Evolutionary conservation across 1,139 yeast species (phyloP), one percentile per base, ranked within the genome.

Genomic region (Nakaseomyces glabratus): DNA sequence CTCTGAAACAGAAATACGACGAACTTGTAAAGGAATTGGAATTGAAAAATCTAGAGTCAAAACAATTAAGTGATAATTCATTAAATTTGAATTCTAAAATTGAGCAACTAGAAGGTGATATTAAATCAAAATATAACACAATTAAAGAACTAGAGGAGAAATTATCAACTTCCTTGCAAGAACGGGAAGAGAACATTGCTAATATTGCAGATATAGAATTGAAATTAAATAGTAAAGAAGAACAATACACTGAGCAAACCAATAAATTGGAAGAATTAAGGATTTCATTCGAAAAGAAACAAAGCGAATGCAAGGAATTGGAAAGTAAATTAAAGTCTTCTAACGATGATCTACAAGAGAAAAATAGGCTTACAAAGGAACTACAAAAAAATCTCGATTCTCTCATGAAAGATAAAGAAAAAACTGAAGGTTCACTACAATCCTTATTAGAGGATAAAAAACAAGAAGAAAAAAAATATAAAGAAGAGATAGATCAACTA

Each of bases 121-220:
- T 40, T 15, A 43, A 40, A 18, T 36, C 33, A 11, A 11, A 25
- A 15, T 15, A 23, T 12, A 8, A 21, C 30, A 29, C 31, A 17
- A 24, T 42, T n/a, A 30, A 41, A 13, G 29, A 44, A 1, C 14
- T 44, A 6, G 30, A 46, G 11, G 26, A 30, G 4, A 43, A 43
- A n/a, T n/a, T n/a, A n/a, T n/a, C n/a, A n/a, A n/a, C n/a, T n/a
- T n/a, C n/a, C n/a, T n/a, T n/a, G n/a, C n/a, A n/a, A n/a, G n/a
- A n/a, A n/a, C n/a, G n/a, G n/a, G 33, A 35, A 13, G 21, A 23
- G 17, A 31, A 14, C 15, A 12, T 22, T 9, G 10, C 6, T 13
- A 20, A 21, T 10, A 2, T 12, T 26, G 9, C 21, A 23, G 15
- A 14, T 1, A 4, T 13, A 12, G 6, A 29, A 21, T 14, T 21